Evolutionary conservation across 352 stramenopile species (phyloP).

Genomic region (Phytophthora rubi): DNA sequence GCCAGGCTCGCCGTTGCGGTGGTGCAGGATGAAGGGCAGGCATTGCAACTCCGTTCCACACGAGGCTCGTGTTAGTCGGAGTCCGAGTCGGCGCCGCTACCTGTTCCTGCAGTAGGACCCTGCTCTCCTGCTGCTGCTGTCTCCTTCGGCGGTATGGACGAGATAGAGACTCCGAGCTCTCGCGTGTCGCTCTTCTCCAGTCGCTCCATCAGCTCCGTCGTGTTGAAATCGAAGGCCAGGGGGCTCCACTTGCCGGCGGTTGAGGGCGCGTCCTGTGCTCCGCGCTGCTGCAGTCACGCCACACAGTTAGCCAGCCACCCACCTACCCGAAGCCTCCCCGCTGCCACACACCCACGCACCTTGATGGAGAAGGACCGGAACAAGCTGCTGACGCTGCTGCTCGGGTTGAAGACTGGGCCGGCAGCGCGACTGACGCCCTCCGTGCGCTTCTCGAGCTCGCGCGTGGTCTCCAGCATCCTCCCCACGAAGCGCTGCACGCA

Average conservation of each 20-base stretch:
- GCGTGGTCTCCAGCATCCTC: conserved; percentile 60
- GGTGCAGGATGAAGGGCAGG: conserved; percentile 94
- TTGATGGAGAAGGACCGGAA: conserved; percentile 72
- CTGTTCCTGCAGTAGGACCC: not conserved
- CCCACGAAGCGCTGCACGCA: conserved; percentile 58
- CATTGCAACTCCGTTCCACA: conserved; percentile 90
- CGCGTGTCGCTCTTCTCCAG: conserved; percentile 63
- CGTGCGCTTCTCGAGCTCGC: conserved; percentile 69
- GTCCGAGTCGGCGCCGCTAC: conserved; percentile 12
- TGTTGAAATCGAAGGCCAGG: conserved; percentile 63
- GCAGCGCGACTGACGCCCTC: conserved; percentile 61
- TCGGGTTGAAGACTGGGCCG: conserved; percentile 65
- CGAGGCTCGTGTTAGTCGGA: not conserved
- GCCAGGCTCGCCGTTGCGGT: conserved; percentile 80
- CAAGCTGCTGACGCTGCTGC: conserved; percentile 63
- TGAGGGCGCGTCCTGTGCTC: conserved; percentile 30
- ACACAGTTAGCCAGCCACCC: not conserved
- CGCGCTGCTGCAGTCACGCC: conserved; percentile 34
- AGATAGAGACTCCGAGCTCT: conserved; percentile 69
- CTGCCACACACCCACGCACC: conserved; percentile 29
- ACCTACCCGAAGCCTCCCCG: not conserved
- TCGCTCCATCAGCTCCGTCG: conserved; percentile 53
- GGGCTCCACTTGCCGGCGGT: conserved; percentile 63
- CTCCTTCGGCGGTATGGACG: conserved; percentile 18
- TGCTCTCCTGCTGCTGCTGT: conserved; percentile 2